phyloP scores from a whole-genome alignment of 2,329 filamentous ascomycete species.

The Coniochaeta ligniaria region DNA sequence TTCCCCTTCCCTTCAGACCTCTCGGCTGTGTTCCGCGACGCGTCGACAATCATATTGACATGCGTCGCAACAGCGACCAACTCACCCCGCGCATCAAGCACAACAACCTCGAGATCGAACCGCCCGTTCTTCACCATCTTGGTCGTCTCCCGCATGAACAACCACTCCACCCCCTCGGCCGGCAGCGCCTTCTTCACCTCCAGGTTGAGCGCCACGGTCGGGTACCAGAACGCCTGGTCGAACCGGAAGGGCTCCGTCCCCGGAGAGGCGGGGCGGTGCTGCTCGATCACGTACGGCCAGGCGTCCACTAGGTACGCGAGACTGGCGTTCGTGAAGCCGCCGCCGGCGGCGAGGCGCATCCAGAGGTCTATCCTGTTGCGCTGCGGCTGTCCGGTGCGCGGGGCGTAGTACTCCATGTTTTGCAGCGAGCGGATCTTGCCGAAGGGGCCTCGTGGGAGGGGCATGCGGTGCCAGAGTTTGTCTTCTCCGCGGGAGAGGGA shows the following conservation, averaged over 20 bases:
- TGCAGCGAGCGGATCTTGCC: constrained; percentile 16
- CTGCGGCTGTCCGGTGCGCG: constrained; percentile 7
- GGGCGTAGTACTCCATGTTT: constrained; percentile 24
- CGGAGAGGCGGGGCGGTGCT: constrained; percentile 24
- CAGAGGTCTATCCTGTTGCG: constrained; percentile 51
- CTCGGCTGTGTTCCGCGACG: constrained; percentile 48
- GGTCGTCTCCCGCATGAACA: constrained; percentile 57
- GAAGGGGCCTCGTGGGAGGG: constrained; percentile 2
- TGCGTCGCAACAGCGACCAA: constrained; percentile 63
- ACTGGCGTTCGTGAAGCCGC: constrained; percentile 55
- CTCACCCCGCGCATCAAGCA: constrained; percentile 57
- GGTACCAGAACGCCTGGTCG: constrained; percentile 57
- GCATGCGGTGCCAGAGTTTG: constrained; percentile 18
- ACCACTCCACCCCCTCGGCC: constrained; percentile 61
- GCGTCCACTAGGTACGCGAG: constrained; percentile 63
- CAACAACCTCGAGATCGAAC: constrained; percentile 65
- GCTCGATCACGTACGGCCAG: constrained; percentile 60
- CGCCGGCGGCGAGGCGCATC: constrained; percentile 53
- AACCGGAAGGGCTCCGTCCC: constrained; percentile 25
- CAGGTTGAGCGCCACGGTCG: constrained; percentile 66
- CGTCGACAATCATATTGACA: constrained; percentile 55
- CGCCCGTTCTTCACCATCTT: constrained; percentile 65
- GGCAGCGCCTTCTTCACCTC: constrained; percentile 71
- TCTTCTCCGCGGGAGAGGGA: constrained; percentile 17
- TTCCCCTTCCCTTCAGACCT: constrained; percentile 7